Conservation (phyloP, 805 yeast species). For the Wickerhamiella azyma region DNA sequence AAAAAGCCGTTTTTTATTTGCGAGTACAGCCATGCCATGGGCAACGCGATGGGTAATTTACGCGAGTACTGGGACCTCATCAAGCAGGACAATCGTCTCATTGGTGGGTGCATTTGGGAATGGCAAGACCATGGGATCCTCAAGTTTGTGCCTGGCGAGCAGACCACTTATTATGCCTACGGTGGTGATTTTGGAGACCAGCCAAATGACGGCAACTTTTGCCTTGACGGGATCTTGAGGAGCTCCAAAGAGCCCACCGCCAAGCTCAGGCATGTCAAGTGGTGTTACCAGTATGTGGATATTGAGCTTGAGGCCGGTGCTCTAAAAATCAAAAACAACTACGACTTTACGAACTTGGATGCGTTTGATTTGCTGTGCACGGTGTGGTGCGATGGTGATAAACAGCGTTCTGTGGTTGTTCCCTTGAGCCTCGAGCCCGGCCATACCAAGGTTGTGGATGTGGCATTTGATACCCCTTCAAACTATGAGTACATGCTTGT, state of each 20-base stretch:
- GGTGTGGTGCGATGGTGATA: not conserved
- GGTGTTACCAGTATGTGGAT: conserved; percentile 26
- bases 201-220: conserved; percentile 28
- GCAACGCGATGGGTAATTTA: conserved; percentile 28
- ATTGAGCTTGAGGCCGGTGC: not conserved
- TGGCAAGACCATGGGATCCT: conserved; percentile 30
- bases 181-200: conserved; percentile 30
- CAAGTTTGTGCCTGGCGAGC: not conserved
- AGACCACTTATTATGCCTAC: conserved; percentile 19
- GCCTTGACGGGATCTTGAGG: conserved; percentile 27
- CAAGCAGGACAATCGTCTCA: conserved; percentile 22
- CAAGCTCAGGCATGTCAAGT: conserved; percentile 25
- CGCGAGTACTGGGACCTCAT: conserved; percentile 26
- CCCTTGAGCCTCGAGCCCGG: not conserved
- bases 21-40: conserved; percentile 31
- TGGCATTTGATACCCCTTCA: not conserved
- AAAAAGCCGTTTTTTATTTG: conserved; percentile 27
- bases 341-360: conserved; percentile 9
- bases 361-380: not conserved
- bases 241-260: conserved; percentile 28
- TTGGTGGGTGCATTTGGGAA: conserved; percentile 31
- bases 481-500: not conserved
- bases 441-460: not conserved
- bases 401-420: not conserved
- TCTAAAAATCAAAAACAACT: conserved; percentile 8